Evolutionary conservation across 192 early-diverging fungal genomes (phyloP).

Genomic region (Entophlyctis luteolus): DNA sequence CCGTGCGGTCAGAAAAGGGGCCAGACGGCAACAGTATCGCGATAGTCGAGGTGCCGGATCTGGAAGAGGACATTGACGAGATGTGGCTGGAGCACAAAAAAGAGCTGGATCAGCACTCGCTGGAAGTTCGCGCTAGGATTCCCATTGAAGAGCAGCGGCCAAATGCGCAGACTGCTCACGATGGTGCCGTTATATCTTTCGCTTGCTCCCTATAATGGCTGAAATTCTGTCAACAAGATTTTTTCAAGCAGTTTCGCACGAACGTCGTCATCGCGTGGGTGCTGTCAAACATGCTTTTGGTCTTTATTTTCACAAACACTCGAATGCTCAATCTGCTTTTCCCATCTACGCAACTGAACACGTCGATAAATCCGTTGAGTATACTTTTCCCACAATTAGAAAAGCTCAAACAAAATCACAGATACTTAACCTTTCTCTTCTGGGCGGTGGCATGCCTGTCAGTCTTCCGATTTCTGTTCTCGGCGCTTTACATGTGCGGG

Average conservation of each 20-base stretch:
- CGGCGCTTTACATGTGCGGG: conserved; percentile 30
- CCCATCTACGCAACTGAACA: conserved; percentile 7
- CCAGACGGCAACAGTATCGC: conserved; percentile 66
- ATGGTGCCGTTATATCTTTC: conserved; percentile 31
- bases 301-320: conserved; percentile 38
- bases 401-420: neutral
- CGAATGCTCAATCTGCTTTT: conserved; percentile 26
- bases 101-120: conserved; percentile 51
- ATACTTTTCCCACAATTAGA: conserved; percentile 24
- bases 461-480: conserved; percentile 34
- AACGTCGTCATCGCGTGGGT: conserved; percentile 48
- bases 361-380: conserved; percentile 43
- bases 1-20: conserved; percentile 67
- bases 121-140: neutral
- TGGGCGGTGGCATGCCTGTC: conserved; percentile 49
- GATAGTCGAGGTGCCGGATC: conserved; percentile 69
- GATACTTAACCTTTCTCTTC: conserved; percentile 73
- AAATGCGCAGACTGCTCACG: conserved; percentile 34
- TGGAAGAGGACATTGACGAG: conserved; percentile 71
- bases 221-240: conserved; percentile 27
- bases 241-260: conserved; percentile 51
- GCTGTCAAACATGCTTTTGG: conserved; percentile 36
- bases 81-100: conserved; percentile 72
- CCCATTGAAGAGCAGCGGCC: conserved; percentile 46
- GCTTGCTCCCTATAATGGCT: conserved; percentile 40